Evolutionary conservation across 176 grass and related monocot genomes (phyloP).

Genomic region (Carex pumila): DNA sequence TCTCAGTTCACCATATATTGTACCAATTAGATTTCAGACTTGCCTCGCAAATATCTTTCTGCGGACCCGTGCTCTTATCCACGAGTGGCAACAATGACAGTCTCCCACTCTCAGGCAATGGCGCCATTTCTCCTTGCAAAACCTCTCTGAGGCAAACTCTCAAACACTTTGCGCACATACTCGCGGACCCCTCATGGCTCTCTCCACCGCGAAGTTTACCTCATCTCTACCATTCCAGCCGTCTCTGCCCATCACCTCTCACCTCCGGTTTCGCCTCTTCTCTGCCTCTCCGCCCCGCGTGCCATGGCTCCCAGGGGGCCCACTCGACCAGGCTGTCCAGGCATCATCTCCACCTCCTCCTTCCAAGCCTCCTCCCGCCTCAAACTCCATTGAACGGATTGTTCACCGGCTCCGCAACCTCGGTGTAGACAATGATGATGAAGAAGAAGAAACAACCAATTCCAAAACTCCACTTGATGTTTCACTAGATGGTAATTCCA

Average conservation of each 20-base stretch:
- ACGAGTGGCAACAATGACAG: not conserved
- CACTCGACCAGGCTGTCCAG: constrained; percentile 34
- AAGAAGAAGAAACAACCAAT: constrained; percentile 23
- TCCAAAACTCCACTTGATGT: constrained; percentile 10
- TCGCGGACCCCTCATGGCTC: constrained; percentile 32
- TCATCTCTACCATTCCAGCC: constrained; percentile 61
- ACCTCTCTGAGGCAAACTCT: not conserved
- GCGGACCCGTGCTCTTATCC: not conserved
- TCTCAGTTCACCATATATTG: not conserved
- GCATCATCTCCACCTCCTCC: constrained; percentile 16
- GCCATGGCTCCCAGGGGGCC: constrained; percentile 65
- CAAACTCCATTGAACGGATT: constrained; percentile 79
- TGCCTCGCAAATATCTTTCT: not conserved
- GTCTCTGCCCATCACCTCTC: constrained; percentile 42
- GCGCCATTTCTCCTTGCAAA: constrained; percentile 18
- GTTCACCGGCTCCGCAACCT: constrained; percentile 89
- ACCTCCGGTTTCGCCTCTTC: constrained; percentile 27
- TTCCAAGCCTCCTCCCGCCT: not conserved
- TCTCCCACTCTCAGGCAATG: not conserved
- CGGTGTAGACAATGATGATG: constrained; percentile 54
- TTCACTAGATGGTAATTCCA: constrained; percentile 3
- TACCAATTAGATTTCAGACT: not conserved
- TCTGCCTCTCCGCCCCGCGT: constrained; percentile 21
- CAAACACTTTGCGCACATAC: not conserved
- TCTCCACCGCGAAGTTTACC: constrained; percentile 36